These are phyloP conservation scores for Secale cereale DNA, from an alignment of 176 grass and related monocot genomes.

Conservation along the genomic window DNA sequence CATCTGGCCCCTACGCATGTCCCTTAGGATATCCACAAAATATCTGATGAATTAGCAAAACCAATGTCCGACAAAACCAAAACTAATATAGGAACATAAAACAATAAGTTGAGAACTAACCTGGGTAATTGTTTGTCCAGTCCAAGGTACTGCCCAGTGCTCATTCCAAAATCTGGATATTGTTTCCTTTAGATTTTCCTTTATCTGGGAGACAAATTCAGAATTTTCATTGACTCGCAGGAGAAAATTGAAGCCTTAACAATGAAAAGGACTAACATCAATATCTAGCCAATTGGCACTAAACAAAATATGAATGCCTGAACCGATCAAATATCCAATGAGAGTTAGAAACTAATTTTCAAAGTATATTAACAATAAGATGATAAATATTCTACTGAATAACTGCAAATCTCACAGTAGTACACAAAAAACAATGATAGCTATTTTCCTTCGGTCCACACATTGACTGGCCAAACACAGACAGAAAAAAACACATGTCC, in stretches of 20 bases:
- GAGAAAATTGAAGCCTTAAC: not conserved
- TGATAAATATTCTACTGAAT: not conserved
- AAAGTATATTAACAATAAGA: not conserved
- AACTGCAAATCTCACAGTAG: not conserved
- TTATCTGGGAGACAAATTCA: conserved; percentile 37
- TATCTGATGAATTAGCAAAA: not conserved
- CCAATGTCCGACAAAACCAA: not conserved
- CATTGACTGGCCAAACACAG: not conserved
- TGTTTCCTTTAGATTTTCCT: conserved; percentile 29
- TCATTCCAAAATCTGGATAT: conserved; percentile 42
- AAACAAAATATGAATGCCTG: not conserved
- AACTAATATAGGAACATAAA: not conserved
- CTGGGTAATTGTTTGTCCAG: conserved; percentile 77
- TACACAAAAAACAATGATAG: not conserved
- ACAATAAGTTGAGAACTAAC: conserved; percentile 35
- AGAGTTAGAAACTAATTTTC: not conserved
- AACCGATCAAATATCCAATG: not conserved
- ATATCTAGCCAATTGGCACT: not conserved
- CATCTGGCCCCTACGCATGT: not conserved
- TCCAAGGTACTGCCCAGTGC: conserved; percentile 73
- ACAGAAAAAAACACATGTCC: not conserved
- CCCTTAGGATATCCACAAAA: not conserved
- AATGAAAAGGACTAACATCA: not conserved
- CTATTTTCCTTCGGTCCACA: not conserved
- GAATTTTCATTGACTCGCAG: not conserved